phyloP scores from a whole-genome alignment of 805 yeast species.

The Alloascoidea africana region DNA sequence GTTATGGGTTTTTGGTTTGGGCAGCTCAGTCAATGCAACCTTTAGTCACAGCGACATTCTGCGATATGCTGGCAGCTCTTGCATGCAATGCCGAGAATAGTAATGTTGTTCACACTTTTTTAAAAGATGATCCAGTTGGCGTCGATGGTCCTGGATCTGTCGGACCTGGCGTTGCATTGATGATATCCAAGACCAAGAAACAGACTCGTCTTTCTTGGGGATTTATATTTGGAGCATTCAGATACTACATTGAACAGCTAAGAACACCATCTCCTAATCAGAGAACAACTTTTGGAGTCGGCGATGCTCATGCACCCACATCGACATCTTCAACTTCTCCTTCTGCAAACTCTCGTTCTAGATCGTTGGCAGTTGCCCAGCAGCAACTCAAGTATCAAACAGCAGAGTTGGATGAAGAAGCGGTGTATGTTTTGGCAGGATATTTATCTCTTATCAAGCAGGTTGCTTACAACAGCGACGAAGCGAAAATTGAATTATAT shows the following conservation, averaged over 20 bases:
- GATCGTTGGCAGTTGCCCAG: not conserved
- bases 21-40: conserved; percentile 63
- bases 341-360: not conserved
- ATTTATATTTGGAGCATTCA: conserved; percentile 35
- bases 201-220: conserved; percentile 36
- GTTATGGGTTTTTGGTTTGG: conserved; percentile 80
- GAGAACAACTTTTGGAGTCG: not conserved
- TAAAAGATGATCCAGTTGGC: conserved; percentile 16
- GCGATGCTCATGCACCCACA: not conserved
- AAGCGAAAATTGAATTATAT: conserved; percentile 17
- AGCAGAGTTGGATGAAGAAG: conserved; percentile 64
- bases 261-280: not conserved
- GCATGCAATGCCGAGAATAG: conserved; percentile 46
- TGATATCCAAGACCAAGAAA: conserved; percentile 4
- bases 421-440: conserved; percentile 58
- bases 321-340: no score
- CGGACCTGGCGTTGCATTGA: no score
- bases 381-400: not conserved
- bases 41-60: conserved; percentile 67
- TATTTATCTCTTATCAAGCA: conserved; percentile 50
- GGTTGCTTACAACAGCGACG: conserved; percentile 27
- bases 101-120: conserved; percentile 31
- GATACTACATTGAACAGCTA: conserved; percentile 34
- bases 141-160: no score
- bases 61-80: conserved; percentile 64